phyloP scores from a whole-genome alignment of 106 monocot species.

The Amphibolis antarctica region DNA sequence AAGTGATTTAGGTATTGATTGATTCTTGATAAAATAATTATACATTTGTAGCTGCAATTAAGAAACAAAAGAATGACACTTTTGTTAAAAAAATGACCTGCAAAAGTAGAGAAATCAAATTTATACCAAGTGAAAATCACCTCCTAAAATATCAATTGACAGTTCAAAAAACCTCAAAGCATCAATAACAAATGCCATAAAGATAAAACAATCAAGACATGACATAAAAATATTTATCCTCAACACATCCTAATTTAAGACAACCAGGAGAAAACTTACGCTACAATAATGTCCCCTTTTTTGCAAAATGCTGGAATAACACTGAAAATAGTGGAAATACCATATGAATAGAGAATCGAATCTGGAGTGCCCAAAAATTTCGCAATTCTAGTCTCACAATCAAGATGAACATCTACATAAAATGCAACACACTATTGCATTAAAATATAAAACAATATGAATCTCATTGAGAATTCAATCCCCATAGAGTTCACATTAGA shows the following conservation, averaged over 20 bases:
- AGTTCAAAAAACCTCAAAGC: too few species aligned
- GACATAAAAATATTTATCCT: neutral
- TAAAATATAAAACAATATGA: constrained; percentile 1
- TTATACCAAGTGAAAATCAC: too few species aligned
- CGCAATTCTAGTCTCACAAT: constrained; percentile 87
- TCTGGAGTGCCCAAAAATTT: constrained; percentile 94
- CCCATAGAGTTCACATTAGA: neutral
- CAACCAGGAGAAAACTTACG: constrained; percentile 46
- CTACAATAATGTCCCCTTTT: constrained; percentile 96
- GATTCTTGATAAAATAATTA: too few species aligned
- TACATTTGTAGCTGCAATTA: too few species aligned
- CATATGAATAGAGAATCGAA: constrained; percentile 92
- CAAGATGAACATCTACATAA: constrained; percentile 85
- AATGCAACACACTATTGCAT: constrained; percentile 7
- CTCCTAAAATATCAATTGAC: too few species aligned
- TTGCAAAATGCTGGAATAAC: constrained; percentile 98
- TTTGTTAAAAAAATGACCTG: too few species aligned
- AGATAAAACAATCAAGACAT: too few species aligned
- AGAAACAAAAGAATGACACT: too few species aligned
- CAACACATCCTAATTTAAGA: neutral
- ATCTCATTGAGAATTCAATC: neutral
- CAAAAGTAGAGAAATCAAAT: too few species aligned
- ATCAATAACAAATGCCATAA: too few species aligned
- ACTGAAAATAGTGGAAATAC: constrained; percentile 99
- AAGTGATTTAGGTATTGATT: too few species aligned